Evolutionary conservation across 257 asterid species (phyloP).

Genomic region (Oldenlandia corymbosa): DNA sequence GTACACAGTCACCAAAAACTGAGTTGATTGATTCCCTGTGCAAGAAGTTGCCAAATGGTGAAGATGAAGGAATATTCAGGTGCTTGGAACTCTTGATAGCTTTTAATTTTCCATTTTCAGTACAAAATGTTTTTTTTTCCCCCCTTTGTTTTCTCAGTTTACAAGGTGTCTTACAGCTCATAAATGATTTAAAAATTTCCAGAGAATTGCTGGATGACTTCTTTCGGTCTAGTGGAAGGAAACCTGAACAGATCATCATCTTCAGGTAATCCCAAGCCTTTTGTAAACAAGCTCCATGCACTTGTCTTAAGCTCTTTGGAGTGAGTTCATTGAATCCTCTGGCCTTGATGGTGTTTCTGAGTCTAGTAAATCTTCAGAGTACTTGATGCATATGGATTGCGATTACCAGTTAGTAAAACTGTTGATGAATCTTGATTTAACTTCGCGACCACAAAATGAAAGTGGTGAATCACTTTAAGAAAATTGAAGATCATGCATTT

Average conservation of each 20-base stretch:
- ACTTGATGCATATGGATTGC: too few relatives aligned
- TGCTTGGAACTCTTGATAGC: slow-evolving; percentile 16
- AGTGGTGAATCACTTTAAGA: too few relatives aligned
- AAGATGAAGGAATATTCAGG: slow-evolving; percentile 63
- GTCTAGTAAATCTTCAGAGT: too few relatives aligned
- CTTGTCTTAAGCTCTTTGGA: too few relatives aligned
- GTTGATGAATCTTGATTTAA: too few relatives aligned
- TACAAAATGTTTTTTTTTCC: background rate
- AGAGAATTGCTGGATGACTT: slow-evolving; percentile 60
- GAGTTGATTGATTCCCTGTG: slow-evolving; percentile 59
- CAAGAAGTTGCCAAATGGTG: slow-evolving; percentile 30
- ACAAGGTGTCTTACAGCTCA: background rate
- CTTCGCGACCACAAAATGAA: too few relatives aligned
- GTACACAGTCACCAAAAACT: slow-evolving; percentile 55
- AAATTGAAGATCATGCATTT: too few relatives aligned
- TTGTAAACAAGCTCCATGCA: background rate
- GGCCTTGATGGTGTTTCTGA: too few relatives aligned
- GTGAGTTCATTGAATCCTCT: too few relatives aligned
- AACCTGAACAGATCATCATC: slow-evolving; percentile 58
- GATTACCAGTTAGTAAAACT: too few relatives aligned
- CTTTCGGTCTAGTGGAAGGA: slow-evolving; percentile 27
- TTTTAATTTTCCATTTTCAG: background rate
- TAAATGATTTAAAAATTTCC: slow-evolving; percentile 4
- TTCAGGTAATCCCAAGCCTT: slow-evolving; percentile 39
- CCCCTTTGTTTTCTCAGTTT: too few relatives aligned